Evolutionary conservation across 163 green algal genomes (phyloP).

Genomic region (Coccomyxa subellipsoidea): DNA sequence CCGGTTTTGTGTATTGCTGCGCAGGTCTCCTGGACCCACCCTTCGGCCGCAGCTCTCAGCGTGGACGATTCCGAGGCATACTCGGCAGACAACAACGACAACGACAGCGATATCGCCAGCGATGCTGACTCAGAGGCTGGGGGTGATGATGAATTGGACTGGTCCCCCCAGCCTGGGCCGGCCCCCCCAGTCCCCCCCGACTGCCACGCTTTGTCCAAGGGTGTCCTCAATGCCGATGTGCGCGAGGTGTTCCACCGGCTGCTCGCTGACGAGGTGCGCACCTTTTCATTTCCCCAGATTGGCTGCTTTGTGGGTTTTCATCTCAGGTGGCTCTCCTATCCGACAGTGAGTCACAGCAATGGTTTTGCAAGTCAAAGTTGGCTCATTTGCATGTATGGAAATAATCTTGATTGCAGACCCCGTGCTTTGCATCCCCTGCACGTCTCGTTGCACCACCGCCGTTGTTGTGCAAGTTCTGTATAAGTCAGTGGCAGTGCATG

Average conservation of each 20-base stretch:
- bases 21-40: neutral
- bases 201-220: slow-evolving; percentile 22
- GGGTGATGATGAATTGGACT: neutral
- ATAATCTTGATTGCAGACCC: too few relatives aligned
- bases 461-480: too few relatives aligned
- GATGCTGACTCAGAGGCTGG: neutral
- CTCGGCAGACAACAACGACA: neutral
- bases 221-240: slow-evolving; percentile 12
- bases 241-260: slow-evolving; percentile 36
- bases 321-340: neutral
- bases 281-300: neutral
- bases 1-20: too few relatives aligned
- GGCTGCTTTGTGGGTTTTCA: too few relatives aligned
- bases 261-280: slow-evolving; percentile 22
- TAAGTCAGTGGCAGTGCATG: too few relatives aligned
- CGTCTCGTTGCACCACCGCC: too few relatives aligned
- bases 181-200: slow-evolving; percentile 18
- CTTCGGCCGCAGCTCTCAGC: neutral
- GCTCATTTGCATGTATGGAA: too few relatives aligned
- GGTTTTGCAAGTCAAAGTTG: too few relatives aligned
- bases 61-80: neutral
- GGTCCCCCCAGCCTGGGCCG: neutral
- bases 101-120: neutral
- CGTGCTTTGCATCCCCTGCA: too few relatives aligned
- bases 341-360: too few relatives aligned